Percentiles rank a stretch among this genome's conserved stretches.
Evolutionary conservation across 805 yeast genomes (phyloP).

Genomic region (Spathaspora sp.): DNA sequence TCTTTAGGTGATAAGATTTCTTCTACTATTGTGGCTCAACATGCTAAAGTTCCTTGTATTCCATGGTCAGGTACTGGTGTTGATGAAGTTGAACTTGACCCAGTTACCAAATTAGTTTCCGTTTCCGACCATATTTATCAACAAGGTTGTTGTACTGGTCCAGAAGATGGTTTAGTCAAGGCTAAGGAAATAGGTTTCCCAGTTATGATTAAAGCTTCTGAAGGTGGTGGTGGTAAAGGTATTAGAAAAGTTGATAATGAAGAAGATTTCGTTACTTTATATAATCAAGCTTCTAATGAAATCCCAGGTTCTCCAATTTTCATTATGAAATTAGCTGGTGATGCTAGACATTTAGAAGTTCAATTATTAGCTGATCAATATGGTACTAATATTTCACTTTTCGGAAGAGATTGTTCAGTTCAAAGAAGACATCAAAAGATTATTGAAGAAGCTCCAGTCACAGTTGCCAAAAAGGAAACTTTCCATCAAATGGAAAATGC

Average conservation of each 20-base stretch:
- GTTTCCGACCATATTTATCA: slow-evolving; percentile 81
- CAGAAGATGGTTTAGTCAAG: slow-evolving; percentile 84
- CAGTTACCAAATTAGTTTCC: slow-evolving; percentile 72
- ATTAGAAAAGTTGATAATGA: slow-evolving; percentile 91
- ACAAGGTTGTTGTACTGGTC: slow-evolving; percentile 80
- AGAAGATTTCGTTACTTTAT: slow-evolving; percentile 69
- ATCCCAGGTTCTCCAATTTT: slow-evolving; percentile 99
- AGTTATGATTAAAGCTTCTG: slow-evolving; percentile 98
- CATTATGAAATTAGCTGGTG: slow-evolving; percentile 95
- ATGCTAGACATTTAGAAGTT: slow-evolving; percentile 97
- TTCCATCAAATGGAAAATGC: slow-evolving; percentile 93
- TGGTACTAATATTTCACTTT: slow-evolving; percentile 93
- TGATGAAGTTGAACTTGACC: slow-evolving; percentile 70
- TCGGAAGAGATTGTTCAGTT: slow-evolving; percentile 99
- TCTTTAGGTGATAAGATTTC: slow-evolving; percentile 98
- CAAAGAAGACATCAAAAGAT: slow-evolving; percentile 99
- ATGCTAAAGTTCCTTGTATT: slow-evolving; percentile 96
- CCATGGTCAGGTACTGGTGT: slow-evolving; percentile 99
- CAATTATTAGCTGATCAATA: slow-evolving; percentile 97
- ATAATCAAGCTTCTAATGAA: slow-evolving; percentile 93
- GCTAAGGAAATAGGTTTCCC: slow-evolving; percentile 94
- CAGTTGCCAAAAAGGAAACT: slow-evolving; percentile 82
- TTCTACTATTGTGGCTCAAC: slow-evolving; percentile 98
- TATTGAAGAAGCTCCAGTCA: slow-evolving; percentile 99
- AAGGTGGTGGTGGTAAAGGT: slow-evolving; percentile 99